These are phyloP conservation scores for Leccinum arenicola DNA, from an alignment of 768 basidiomycete species.

Conservation along the genomic window DNA sequence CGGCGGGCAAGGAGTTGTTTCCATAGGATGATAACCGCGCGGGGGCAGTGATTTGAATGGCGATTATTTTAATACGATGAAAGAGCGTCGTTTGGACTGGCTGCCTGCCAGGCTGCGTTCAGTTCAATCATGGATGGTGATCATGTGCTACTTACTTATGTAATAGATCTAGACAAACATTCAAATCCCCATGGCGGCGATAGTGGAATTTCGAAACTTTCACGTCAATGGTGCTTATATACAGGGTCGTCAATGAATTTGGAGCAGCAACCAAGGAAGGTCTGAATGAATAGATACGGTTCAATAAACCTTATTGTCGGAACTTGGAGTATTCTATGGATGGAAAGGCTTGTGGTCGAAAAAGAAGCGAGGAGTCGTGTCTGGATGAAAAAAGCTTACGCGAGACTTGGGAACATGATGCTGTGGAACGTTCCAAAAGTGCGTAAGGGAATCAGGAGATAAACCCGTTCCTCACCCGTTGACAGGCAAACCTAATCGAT, in stretches of 20 bases:
- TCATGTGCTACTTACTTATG: background rate
- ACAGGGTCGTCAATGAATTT: slow-evolving; percentile 24
- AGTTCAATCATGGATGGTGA: background rate
- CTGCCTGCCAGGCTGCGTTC: background rate
- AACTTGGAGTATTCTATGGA: slow-evolving; percentile 4
- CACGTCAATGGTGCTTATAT: slow-evolving; percentile 2
- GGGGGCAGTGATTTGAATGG: slow-evolving; percentile 21
- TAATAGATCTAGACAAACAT: background rate
- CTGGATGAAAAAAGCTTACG: background rate
- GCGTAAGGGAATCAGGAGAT: slow-evolving; percentile 7
- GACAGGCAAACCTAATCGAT: slow-evolving; percentile 9
- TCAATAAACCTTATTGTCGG: slow-evolving; percentile 14
- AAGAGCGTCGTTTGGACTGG: background rate
- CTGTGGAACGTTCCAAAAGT: background rate
- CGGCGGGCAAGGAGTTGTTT: slow-evolving; percentile 1
- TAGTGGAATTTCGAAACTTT: slow-evolving; percentile 21
- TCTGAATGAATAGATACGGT: slow-evolving; percentile 9
- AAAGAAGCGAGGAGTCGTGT: background rate
- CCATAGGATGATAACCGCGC: slow-evolving; percentile 26
- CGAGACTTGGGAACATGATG: slow-evolving; percentile 10
- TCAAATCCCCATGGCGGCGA: slow-evolving; percentile 25
- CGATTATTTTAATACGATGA: slow-evolving; percentile 16
- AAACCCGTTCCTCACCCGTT: slow-evolving; percentile 1
- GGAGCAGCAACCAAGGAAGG: slow-evolving; percentile 10
- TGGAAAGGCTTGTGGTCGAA: background rate